Percentiles rank a stretch among this genome's conserved stretches.
phyloP scores from a whole-genome alignment of 2,329 filamentous ascomycete genomes.

The Hawksworthiomyces lignivorus region DNA sequence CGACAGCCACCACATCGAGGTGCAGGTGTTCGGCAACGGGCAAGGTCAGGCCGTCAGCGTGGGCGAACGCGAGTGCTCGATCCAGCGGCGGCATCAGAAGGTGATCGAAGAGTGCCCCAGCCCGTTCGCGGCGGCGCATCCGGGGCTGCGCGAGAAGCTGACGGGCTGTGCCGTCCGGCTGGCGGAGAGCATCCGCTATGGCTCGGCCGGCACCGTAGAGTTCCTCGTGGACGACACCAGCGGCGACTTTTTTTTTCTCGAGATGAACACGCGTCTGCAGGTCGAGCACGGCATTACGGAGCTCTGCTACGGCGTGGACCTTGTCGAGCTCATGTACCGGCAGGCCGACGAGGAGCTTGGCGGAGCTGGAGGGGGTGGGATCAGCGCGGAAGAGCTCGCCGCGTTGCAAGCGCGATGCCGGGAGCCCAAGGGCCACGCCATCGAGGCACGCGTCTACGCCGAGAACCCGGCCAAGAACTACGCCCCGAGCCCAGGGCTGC shows the following conservation, averaged over 20 bases:
- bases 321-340: constrained; percentile 25
- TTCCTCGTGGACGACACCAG: constrained; percentile 9
- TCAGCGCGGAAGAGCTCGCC: constrained; percentile 48
- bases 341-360: constrained; percentile 39
- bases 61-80: constrained; percentile 54
- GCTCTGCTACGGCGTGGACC: constrained; percentile 28
- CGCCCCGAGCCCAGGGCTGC: constrained; percentile 58
- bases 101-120: constrained; percentile 59
- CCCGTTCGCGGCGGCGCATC: constrained; percentile 32
- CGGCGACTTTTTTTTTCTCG: constrained; percentile 11
- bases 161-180: constrained; percentile 15
- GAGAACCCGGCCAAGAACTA: constrained; percentile 60
- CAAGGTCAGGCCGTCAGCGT: constrained; percentile 46
- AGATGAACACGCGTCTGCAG: constrained; percentile 23
- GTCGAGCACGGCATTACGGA: constrained; percentile 40
- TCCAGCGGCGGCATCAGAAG: constrained; percentile 56
- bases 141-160: constrained; percentile 11
- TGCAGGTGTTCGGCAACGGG: constrained; percentile 55
- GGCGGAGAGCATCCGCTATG: constrained; percentile 4
- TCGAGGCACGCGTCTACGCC: constrained; percentile 66
- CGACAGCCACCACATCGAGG: constrained; percentile 52
- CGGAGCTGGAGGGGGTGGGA: constrained; percentile 43
- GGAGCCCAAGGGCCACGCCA: constrained; percentile 54
- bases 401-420: constrained; percentile 52
- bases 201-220: constrained; percentile 12